Evolutionary conservation across 805 yeast genomes (phyloP), one percentile per base, ranked within the genome.

Genomic region (Lipomyces oligophaga): DNA sequence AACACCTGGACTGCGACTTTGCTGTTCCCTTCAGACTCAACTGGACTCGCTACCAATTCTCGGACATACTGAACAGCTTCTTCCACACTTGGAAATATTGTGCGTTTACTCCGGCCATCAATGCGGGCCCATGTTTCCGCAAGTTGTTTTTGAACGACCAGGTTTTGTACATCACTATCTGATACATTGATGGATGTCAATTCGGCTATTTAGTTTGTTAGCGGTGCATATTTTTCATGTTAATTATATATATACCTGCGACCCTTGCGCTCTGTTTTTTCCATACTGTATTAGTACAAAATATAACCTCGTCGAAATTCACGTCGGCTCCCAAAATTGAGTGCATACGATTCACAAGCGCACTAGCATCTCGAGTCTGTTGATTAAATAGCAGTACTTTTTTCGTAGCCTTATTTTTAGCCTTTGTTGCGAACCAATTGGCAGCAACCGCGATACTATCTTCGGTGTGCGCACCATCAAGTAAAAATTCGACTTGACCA

Each of bases 381-480:
- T 93, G 99, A 64, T 93, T 93, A 71, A 94, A 93, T 5, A 93
- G 65, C 18, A 93, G 71, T 5, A 87, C 77, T 51, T 61, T 57
- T 25, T 63, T 61, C n/a, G 61, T 58, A 1, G 59, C 57, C 15
- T 22, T 28, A n/a, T n/a, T n/a, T 6, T 33, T 25, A 7, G 47
- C 40, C 32, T 41, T 52, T 38, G 32, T 60, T 4, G 63, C 58
- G 30, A 83, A 86, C 99, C 99, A 93, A 7, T 66, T 67, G 0
- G 90, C 74, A 0, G 96, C 85, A n/a, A 81, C 94, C 25, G 72
- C 72, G 20, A 94, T 77, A 49, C 96, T 85, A 60, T 93, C 99
- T 37, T 75, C 68, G 0, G 98, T 93, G 60, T 93, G 99, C 0
- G 98, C 97, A 16, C 99, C 99, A 67, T 93, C 99, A 13, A 90